Evolutionary conservation across 2,329 filamentous ascomycete genomes (phyloP).

Genomic region (Colletotrichum sp.): DNA sequence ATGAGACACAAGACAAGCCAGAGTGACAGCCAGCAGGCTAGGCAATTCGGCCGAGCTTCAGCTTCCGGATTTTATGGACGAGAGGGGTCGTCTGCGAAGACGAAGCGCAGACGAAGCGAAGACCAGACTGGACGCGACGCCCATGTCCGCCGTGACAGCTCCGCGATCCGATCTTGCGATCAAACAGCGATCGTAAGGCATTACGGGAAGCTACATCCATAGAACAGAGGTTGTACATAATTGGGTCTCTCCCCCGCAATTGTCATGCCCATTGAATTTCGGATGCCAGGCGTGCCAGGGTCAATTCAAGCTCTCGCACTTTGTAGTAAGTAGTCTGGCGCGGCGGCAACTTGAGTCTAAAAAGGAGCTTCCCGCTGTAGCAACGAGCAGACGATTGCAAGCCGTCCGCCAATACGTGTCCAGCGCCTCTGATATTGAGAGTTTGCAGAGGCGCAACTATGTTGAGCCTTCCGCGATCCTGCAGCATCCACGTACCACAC

Average conservation of each 20-base stretch:
- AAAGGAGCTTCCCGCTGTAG: background rate
- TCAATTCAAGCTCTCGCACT: background rate
- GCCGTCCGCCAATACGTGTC: background rate
- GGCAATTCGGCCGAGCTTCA: background rate
- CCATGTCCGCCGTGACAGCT: background rate
- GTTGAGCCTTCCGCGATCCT: background rate
- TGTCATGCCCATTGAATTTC: background rate
- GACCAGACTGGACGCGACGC: background rate
- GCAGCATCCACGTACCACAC: background rate
- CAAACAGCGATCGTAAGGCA: slow-evolving; percentile 3
- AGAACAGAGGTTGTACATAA: background rate
- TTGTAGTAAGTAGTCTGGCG: background rate
- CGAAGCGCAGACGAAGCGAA: background rate
- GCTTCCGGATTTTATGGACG: background rate
- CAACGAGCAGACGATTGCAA: background rate
- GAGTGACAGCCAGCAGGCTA: background rate
- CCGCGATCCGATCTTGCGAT: background rate
- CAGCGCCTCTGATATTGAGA: background rate
- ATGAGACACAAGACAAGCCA: background rate
- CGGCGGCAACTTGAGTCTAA: background rate
- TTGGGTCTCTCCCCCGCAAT: background rate
- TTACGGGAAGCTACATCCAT: background rate
- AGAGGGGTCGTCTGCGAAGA: background rate
- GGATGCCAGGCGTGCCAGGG: background rate
- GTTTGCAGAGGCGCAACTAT: background rate